Evolutionary conservation across 345 rosid species (phyloP).

Genomic region (Citrus sp.): DNA sequence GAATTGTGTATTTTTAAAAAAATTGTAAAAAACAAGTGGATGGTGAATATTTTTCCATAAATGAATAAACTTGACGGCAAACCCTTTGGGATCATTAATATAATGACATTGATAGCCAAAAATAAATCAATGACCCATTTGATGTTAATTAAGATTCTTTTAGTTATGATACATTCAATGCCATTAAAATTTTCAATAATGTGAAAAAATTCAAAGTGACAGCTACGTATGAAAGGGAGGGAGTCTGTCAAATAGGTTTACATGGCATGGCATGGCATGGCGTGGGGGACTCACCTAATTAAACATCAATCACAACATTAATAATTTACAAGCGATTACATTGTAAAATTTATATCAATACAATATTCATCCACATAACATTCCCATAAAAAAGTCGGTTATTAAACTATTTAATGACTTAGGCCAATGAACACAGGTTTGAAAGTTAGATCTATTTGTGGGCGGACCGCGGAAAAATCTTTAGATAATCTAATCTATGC

Average conservation of each 20-base stretch:
- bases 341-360: background rate
- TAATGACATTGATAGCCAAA: too few relatives aligned
- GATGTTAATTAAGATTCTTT: background rate
- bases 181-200: background rate
- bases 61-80: too few relatives aligned
- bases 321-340: background rate
- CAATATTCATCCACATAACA: background rate
- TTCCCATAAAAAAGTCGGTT: background rate
- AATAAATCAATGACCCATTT: background rate
- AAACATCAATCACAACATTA: background rate
- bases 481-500: too few relatives aligned
- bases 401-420: background rate
- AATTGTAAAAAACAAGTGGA: fast-evolving
- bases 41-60: too few relatives aligned
- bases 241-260: background rate
- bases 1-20: too few relatives aligned
- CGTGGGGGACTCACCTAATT: background rate
- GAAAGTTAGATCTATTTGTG: background rate
- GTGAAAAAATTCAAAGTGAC: background rate
- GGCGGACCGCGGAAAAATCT: background rate
- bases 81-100: too few relatives aligned
- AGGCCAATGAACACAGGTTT: background rate
- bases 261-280: background rate
- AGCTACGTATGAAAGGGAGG: background rate
- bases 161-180: background rate